A percentile compares a stretch with the other conserved stretches of the same genome.
Conservation (phyloP, 1,284 basidiomycete species). For the Leccinum subrobustum region DNA sequence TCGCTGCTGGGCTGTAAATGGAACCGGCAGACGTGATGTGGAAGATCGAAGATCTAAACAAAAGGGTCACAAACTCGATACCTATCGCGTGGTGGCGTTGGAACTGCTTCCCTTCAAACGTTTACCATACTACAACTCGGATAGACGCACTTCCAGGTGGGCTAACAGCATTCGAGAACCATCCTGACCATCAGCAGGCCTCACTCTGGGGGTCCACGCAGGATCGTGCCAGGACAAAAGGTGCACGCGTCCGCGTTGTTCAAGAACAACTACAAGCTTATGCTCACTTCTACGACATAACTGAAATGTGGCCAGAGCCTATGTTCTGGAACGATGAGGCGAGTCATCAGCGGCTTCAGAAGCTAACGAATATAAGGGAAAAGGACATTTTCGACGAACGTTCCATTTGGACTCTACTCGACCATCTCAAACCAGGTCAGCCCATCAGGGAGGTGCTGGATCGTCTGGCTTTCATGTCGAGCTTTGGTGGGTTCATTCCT, state of each 20-base stretch:
- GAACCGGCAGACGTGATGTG: slow-evolving; percentile 27
- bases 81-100: slow-evolving; percentile 26
- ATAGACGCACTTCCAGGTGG: slow-evolving; percentile 23
- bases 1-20: slow-evolving; percentile 25
- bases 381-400: slow-evolving; percentile 29
- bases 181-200: slow-evolving; percentile 25
- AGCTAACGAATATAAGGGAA: slow-evolving; percentile 24
- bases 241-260: slow-evolving; percentile 34
- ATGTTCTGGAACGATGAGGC: slow-evolving; percentile 33
- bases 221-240: slow-evolving; percentile 32
- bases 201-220: slow-evolving; percentile 26
- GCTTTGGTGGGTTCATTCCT: slow-evolving; percentile 21
- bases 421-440: slow-evolving; percentile 17
- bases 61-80: slow-evolving; percentile 24
- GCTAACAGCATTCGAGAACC: too few relatives aligned
- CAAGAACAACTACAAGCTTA: slow-evolving; percentile 29
- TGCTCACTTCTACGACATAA: slow-evolving; percentile 22
- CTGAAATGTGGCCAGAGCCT: slow-evolving; percentile 27
- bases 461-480: slow-evolving; percentile 30
- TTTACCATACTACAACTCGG: slow-evolving; percentile 28
- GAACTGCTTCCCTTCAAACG: slow-evolving; percentile 29
- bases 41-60: slow-evolving; percentile 31
- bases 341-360: slow-evolving; percentile 23
- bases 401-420: slow-evolving; percentile 20
- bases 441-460: slow-evolving; percentile 1